phyloP scores from a whole-genome alignment of 345 rosid genomes.

The Pelargonium nanum region DNA sequence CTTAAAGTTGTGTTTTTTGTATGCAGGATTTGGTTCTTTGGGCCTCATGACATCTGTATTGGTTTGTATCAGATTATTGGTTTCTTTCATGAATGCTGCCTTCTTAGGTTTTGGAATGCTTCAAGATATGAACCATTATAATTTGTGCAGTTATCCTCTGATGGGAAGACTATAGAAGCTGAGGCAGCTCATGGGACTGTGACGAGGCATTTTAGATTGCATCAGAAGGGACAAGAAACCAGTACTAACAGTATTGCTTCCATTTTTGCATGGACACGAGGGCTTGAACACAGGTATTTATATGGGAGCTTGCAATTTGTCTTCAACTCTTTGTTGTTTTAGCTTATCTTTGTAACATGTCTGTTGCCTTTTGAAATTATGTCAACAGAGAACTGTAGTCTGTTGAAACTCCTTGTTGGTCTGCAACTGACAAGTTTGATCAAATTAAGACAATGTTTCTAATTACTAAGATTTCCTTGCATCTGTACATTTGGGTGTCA shows the following conservation, averaged over 20 bases:
- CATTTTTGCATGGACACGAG: conserved; percentile 94
- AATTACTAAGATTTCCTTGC: neutral
- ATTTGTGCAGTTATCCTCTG: conserved; percentile 66
- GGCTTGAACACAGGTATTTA: conserved; percentile 73
- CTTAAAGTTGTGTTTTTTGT: conserved; percentile 1
- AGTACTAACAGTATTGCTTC: conserved; percentile 97
- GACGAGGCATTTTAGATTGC: conserved; percentile 80
- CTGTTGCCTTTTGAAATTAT: neutral
- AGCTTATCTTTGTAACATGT: neutral
- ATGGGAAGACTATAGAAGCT: conserved; percentile 89
- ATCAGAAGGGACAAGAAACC: conserved; percentile 94
- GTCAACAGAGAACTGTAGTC: neutral
- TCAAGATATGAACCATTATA: conserved; percentile 5
- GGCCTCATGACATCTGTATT: conserved; percentile 94
- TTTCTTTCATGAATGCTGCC: neutral
- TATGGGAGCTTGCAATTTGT: neutral
- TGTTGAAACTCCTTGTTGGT: neutral
- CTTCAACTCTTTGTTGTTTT: neutral
- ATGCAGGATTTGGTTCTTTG: conserved; percentile 91
- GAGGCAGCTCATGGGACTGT: conserved; percentile 99
- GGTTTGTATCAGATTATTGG: conserved; percentile 37
- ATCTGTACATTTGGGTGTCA: neutral
- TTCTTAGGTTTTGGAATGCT: neutral
- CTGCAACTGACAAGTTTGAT: neutral
- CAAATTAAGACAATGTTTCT: too few species aligned